Percentiles rank a stretch among this genome's conserved stretches.
phyloP scores from a whole-genome alignment of 768 basidiomycete genomes.

The Tylopilus subfusipes region DNA sequence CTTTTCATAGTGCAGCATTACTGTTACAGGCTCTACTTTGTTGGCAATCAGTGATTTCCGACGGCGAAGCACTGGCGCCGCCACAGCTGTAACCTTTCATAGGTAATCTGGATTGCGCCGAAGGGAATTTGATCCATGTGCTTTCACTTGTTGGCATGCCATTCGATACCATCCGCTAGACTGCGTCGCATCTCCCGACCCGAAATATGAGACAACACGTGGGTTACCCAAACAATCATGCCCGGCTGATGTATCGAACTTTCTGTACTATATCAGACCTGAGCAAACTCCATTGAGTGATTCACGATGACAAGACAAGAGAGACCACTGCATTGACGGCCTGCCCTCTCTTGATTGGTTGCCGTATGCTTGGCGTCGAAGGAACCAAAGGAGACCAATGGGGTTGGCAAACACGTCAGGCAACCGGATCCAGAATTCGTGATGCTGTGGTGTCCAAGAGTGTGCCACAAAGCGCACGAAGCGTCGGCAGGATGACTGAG shows the following conservation, averaged over 20 bases:
- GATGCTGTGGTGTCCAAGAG: conserved; percentile 30
- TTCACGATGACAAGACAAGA: conserved; percentile 6
- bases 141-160: not conserved
- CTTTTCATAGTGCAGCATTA: not conserved
- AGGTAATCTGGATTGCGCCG: not conserved
- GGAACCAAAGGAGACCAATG: not conserved
- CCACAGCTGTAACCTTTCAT: not conserved
- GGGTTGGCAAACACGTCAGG: not conserved
- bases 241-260: not conserved
- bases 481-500: conserved; percentile 20
- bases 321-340: not conserved
- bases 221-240: not conserved
- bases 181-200: not conserved
- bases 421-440: conserved; percentile 4
- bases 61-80: not conserved
- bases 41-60: not conserved
- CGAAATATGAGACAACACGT: not conserved
- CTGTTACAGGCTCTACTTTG: not conserved
- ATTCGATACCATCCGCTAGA: not conserved
- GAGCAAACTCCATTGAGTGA: conserved; percentile 7
- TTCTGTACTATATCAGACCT: not conserved
- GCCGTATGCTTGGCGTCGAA: conserved; percentile 1
- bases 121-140: not conserved
- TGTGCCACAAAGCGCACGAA: conserved; percentile 29
- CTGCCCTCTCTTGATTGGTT: conserved; percentile 3